A percentile compares a stretch with the other conserved stretches of the same genome.
phyloP scores from a whole-genome alignment of 192 early-diverging fungal genomes.

The Coemansia sp. region DNA sequence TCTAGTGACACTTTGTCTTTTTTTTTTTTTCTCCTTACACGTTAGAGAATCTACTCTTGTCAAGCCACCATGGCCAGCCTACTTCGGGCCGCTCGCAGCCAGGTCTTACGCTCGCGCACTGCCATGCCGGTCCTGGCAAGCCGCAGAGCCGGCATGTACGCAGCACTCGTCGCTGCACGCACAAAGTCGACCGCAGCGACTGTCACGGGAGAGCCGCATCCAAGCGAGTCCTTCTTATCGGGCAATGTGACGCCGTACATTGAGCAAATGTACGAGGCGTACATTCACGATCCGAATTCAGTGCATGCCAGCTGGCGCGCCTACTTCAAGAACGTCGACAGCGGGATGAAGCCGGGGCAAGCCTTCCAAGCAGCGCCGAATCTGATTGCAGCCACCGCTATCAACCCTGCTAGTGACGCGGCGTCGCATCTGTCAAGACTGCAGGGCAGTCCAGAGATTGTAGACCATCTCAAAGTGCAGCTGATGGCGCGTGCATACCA shows the following conservation, averaged over 20 bases:
- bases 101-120: conserved; percentile 44
- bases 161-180: conserved; percentile 20
- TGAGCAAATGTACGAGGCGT: conserved; percentile 95
- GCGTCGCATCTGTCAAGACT: conserved; percentile 43
- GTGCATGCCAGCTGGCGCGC: conserved; percentile 97
- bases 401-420: conserved; percentile 57
- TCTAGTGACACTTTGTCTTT: conserved; percentile 9
- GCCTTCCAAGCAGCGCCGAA: conserved; percentile 82
- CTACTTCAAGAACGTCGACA: conserved; percentile 85
- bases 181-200: conserved; percentile 31
- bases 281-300: conserved; percentile 81
- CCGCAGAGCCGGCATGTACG: conserved; percentile 10
- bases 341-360: conserved; percentile 60
- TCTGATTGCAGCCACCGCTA: conserved; percentile 67
- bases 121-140: conserved; percentile 14
- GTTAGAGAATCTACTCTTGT: conserved; percentile 6
- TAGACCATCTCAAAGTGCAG: conserved; percentile 99
- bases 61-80: conserved; percentile 37
- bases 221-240: conserved; percentile 81
- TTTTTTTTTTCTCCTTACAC: conserved; percentile 9
- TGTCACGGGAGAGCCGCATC: conserved; percentile 41
- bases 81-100: conserved; percentile 51
- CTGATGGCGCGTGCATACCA: conserved; percentile 94
- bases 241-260: conserved; percentile 83
- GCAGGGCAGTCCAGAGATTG: conserved; percentile 69